Evolutionary conservation across 495 filamentous ascomycete genomes (phyloP).

Genomic region (Letharia lupina): DNA sequence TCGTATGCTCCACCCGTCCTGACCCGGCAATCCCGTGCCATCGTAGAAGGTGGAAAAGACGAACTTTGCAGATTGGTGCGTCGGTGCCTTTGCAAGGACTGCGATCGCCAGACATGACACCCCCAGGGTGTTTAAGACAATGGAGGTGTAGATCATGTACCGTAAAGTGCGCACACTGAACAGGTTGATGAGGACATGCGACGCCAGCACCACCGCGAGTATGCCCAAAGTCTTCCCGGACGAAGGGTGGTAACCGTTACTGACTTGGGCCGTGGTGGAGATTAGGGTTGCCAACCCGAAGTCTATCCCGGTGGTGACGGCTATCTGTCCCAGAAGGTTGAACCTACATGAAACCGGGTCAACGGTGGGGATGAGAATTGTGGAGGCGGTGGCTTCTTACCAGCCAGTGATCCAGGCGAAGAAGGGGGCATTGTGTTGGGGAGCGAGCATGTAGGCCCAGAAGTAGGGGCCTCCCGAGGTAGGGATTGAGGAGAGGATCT

Average conservation of each 20-base stretch:
- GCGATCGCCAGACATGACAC: constrained; percentile 49
- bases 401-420: constrained; percentile 59
- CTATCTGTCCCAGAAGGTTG: constrained; percentile 52
- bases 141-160: constrained; percentile 54
- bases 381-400: constrained; percentile 24
- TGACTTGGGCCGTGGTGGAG: constrained; percentile 47
- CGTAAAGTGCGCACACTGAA: constrained; percentile 49
- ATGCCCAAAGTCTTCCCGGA: constrained; percentile 49
- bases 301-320: constrained; percentile 56
- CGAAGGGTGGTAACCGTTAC: constrained; percentile 44
- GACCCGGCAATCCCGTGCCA: constrained; percentile 34
- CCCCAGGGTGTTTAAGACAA: constrained; percentile 49
- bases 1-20: constrained; percentile 38
- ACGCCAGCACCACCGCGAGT: constrained; percentile 50
- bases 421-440: constrained; percentile 48
- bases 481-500: constrained; percentile 57
- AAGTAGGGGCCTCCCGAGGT: constrained; percentile 58
- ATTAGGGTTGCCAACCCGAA: constrained; percentile 54
- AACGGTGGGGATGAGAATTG: background rate
- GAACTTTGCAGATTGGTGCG: constrained; percentile 46
- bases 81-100: constrained; percentile 51
- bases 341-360: constrained; percentile 27
- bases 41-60: constrained; percentile 53
- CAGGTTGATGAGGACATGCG: constrained; percentile 48
- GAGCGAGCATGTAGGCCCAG: constrained; percentile 55